Evolutionary conservation across 148 eudicot species (phyloP).

Genomic region (Pouteria glomerata): DNA sequence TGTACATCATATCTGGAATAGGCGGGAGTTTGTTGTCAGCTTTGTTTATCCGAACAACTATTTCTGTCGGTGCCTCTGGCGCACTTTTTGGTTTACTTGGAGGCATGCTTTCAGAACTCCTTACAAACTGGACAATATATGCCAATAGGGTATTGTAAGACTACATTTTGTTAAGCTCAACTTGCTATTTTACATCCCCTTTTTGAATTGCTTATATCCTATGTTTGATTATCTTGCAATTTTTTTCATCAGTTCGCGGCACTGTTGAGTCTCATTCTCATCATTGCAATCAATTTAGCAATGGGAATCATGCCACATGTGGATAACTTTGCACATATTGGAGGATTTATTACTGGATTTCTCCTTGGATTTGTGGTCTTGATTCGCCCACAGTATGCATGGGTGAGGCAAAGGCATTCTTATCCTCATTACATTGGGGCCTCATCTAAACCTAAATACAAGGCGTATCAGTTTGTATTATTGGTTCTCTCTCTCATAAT

Average conservation of each 20-base stretch:
- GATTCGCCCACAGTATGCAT: conserved; percentile 84
- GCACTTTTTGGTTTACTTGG: conserved; percentile 91
- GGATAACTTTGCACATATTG: conserved; percentile 90
- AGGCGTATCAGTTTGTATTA: conserved; percentile 53
- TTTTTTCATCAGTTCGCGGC: conserved; percentile 47
- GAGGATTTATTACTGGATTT: conserved; percentile 86
- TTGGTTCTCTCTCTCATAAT: conserved; percentile 35
- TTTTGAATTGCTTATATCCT: not conserved
- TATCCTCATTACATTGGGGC: conserved; percentile 22
- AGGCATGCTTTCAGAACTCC: conserved; percentile 92
- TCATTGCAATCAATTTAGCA: conserved; percentile 62
- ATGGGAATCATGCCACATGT: conserved; percentile 88
- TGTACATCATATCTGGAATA: conserved; percentile 65
- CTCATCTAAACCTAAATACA: conserved; percentile 59
- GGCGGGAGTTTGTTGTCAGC: conserved; percentile 76
- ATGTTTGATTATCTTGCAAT: not conserved
- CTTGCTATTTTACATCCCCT: not conserved
- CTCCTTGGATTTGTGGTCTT: conserved; percentile 71
- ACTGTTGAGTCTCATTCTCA: conserved; percentile 51
- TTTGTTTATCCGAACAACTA: conserved; percentile 51
- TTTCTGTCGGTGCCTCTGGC: conserved; percentile 97
- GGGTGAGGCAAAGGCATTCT: conserved; percentile 47
- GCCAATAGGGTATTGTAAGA: conserved; percentile 61
- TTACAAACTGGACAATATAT: conserved; percentile 88
- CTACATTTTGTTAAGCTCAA: not conserved